Base-by-base conservation (phyloP, 306 rosid genomes). In the Acacia acuminata region DNA sequence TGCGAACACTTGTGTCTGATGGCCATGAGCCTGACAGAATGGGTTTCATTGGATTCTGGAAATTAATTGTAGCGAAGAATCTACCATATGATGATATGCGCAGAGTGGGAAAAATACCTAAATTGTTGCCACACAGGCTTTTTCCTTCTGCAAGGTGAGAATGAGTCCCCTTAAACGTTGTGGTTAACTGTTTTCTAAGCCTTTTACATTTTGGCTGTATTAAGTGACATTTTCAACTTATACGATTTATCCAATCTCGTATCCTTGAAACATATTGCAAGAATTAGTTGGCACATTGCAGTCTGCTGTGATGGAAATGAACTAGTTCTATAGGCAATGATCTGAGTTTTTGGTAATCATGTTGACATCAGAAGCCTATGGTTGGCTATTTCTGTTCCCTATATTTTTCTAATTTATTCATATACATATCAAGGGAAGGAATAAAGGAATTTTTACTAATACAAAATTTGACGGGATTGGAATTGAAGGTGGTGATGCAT, bases 31-130 rank as follows among this genome's bases (percentile, higher is more conserved):
- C 91, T 44, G 99, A 96, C 84, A 88, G 90, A 82, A 89, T 81
- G 92, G 98, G 98, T 82, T 92, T 90, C 82, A 91, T 96, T 87
- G 99, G 99, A 69, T 88, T 93, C 77, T 96, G 99, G 99, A 93
- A 84, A 90, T 86, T 94, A 76, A 96, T 96, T 85, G 90, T 94
- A 43, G 95, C 90, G 85, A 94, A 86, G 81, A 92, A 94, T 86
- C 90, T 92, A 80, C 99, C 99, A 10, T 91, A 85, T 85, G 81
- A 89, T 82, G 99, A 96, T 84, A 91, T 93, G 99, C 90, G 98
- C 77, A 86, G 96, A 82, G 98, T 92, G 65, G 99, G 99, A 16
- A 96, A 96, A 87, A 92, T 96, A 87, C 99, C 99, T 7, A 96
- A 96, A 86, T 85, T 96, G 86, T 82, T 96, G 90, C 90, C 99